Evolutionary conservation across 495 filamentous ascomycete species (phyloP).

Genomic region (Aspergillus sparsus): DNA sequence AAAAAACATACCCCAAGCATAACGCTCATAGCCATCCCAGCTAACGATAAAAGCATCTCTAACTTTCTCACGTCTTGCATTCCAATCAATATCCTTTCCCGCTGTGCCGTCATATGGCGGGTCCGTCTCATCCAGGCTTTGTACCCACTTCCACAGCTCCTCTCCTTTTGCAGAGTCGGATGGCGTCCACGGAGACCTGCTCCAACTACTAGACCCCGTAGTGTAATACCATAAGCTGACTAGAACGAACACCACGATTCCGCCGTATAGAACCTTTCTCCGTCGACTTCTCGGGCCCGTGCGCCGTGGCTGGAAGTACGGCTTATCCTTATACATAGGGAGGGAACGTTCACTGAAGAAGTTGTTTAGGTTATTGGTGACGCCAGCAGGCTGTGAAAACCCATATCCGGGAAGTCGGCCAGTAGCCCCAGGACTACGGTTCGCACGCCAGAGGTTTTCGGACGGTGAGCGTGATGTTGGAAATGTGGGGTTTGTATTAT

Average conservation of each 20-base stretch:
- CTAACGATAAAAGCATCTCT: conserved; percentile 85
- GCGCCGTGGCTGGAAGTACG: conserved; percentile 59
- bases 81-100: conserved; percentile 58
- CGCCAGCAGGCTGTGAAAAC: conserved; percentile 37
- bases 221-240: conserved; percentile 53
- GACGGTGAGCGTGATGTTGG: conserved; percentile 62
- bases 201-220: conserved; percentile 63
- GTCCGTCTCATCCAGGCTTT: conserved; percentile 34
- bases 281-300: conserved; percentile 40
- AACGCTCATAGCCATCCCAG: conserved; percentile 88
- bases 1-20: conserved; percentile 80
- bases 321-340: conserved; percentile 99
- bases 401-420: conserved; percentile 41
- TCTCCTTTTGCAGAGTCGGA: conserved; percentile 30
- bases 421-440: conserved; percentile 42
- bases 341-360: conserved; percentile 60
- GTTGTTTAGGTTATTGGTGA: conserved; percentile 47
- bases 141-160: conserved; percentile 47
- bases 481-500: conserved; percentile 73
- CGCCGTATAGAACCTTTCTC: conserved; percentile 30
- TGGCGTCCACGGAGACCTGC: conserved; percentile 16
- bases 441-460: conserved; percentile 68
- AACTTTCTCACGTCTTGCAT: conserved; percentile 76
- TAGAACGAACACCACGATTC: conserved; percentile 35
- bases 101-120: conserved; percentile 22